Conservation (phyloP, 305 asterid genomes). For the Monarda citriodora region DNA sequence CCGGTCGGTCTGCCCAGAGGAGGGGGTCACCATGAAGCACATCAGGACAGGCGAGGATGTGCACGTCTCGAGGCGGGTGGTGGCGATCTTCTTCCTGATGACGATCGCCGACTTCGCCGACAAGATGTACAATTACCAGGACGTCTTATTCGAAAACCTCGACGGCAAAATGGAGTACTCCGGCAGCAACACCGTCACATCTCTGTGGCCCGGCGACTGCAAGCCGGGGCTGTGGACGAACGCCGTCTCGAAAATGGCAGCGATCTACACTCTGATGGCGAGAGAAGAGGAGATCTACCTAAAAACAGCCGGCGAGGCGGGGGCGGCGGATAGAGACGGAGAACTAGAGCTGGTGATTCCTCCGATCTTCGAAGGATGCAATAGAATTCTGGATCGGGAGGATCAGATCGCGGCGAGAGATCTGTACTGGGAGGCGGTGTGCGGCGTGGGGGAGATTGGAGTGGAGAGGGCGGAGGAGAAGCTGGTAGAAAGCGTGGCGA, state of each 20-base stretch:
- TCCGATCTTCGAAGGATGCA: constrained; percentile 61
- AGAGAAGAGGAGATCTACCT: constrained; percentile 63
- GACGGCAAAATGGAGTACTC: constrained; percentile 63
- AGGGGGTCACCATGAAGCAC: constrained; percentile 63
- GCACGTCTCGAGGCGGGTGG: constrained; percentile 57
- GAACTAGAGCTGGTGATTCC: constrained; percentile 73
- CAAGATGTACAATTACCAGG: constrained; percentile 78
- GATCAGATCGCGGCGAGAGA: constrained; percentile 69
- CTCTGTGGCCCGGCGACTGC: constrained; percentile 86
- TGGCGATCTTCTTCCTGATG: constrained; percentile 68
- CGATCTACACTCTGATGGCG: constrained; percentile 49
- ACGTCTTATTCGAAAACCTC: constrained; percentile 55
- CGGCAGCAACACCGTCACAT: constrained; percentile 39
- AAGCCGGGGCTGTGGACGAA: constrained; percentile 89
- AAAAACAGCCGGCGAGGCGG: constrained; percentile 4
- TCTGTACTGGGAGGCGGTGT: constrained; percentile 80
- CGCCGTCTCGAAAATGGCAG: constrained; percentile 71
- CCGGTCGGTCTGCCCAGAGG: constrained; percentile 48
- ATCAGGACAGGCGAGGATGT: constrained; percentile 77
- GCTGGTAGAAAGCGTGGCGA: constrained; percentile 49
- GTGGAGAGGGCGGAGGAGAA: constrained; percentile 55
- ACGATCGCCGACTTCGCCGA: constrained; percentile 91
- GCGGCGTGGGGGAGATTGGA: constrained; percentile 38
- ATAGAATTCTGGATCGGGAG: constrained; percentile 32
- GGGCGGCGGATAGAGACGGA: constrained; percentile 38